Evolutionary conservation across 331 rosid species (phyloP), one percentile per base, ranked within the genome.

Genomic region (Rhamnella rubrinervis): DNA sequence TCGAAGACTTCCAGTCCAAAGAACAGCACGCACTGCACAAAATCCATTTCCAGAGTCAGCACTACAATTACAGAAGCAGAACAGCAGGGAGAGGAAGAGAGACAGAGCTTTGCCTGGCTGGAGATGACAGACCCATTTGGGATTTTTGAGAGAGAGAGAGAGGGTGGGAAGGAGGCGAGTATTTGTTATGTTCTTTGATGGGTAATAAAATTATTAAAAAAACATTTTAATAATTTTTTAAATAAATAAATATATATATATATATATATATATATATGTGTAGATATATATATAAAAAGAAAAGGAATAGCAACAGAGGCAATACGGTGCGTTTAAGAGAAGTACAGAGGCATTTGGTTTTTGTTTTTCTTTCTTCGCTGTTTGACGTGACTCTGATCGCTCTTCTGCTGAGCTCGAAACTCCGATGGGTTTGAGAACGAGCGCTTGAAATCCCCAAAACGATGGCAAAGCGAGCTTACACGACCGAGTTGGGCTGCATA

Each of bases 401-500:
- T 44, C 49, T 44, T 13, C 14, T 16, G 17, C 56, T 16, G 52
- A 47, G 13, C 57, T 14, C 8, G 18, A 52, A 52, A 19, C 21
- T 18, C 18, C 23, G 57, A 52, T 52, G 35, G 35, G 9, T 52
- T 52, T 19, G 6, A 2, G 8, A 51, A 16, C 6, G 19, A 16
- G 9, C 23, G 6, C 16, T 16, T 16, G 23, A 52, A 52, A 52
- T 7, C 7, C 18, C 57, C 5, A 37, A 49, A 46, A 73, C 38
- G 39, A 72, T 81, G 89, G 63, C 85, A 74, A 80, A 62, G 81
- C 91, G 95, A 72, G 69, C 72, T 70, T 68, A 78, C 72, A 91
- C 91, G 81, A 89, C 80, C 35, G 92, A 79, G 40, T 81, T 93
- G 63, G 98, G 98, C 40, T 85, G 90, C 85, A 83, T 91, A 56